Conservation (phyloP, 2,329 filamentous ascomycete genomes). For the Cyphellophora attinorum region DNA sequence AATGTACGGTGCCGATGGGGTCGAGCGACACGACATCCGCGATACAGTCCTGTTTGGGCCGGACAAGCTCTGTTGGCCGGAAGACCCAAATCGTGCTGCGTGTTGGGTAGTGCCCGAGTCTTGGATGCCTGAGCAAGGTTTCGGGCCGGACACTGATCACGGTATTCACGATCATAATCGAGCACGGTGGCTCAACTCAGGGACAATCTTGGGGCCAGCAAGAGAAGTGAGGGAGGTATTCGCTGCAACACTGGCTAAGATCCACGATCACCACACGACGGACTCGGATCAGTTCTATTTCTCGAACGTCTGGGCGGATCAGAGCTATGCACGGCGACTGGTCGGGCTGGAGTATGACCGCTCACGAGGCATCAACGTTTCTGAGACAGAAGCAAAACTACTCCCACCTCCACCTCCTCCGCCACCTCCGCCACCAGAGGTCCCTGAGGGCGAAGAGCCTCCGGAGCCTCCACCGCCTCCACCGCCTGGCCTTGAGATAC, state of each 20-base stretch:
- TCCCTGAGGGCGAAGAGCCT: neutral
- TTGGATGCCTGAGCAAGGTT: conserved; percentile 31
- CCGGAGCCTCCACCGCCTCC: neutral
- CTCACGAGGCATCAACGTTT: neutral
- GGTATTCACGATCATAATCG: conserved; percentile 25
- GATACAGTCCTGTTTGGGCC: conserved; percentile 49
- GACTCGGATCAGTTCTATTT: conserved; percentile 38
- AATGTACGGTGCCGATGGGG: conserved; percentile 38
- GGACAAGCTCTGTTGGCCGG: conserved; percentile 42
- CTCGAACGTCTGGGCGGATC: conserved; percentile 33
- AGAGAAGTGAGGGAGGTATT: conserved; percentile 28
- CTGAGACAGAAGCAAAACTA: neutral
- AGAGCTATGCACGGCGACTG: conserved; percentile 31
- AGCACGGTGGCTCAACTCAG: conserved; percentile 40
- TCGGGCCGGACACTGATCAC: conserved; percentile 37
- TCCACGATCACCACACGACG: conserved; percentile 26
- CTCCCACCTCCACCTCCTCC: neutral
- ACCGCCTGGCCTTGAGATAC: neutral
- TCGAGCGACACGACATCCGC: conserved; percentile 21
- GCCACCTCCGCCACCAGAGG: too few species aligned
- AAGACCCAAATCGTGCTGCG: conserved; percentile 32
- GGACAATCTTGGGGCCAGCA: conserved; percentile 41
- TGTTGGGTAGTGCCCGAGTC: conserved; percentile 47
- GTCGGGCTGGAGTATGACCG: conserved; percentile 10
- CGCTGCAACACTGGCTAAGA: conserved; percentile 21